A percentile compares a stretch with the other conserved stretches of the same genome.
These are phyloP conservation scores for Paecilomyces variotii DNA, from an alignment of 2,329 filamentous ascomycete species.

Conservation along the genomic window DNA sequence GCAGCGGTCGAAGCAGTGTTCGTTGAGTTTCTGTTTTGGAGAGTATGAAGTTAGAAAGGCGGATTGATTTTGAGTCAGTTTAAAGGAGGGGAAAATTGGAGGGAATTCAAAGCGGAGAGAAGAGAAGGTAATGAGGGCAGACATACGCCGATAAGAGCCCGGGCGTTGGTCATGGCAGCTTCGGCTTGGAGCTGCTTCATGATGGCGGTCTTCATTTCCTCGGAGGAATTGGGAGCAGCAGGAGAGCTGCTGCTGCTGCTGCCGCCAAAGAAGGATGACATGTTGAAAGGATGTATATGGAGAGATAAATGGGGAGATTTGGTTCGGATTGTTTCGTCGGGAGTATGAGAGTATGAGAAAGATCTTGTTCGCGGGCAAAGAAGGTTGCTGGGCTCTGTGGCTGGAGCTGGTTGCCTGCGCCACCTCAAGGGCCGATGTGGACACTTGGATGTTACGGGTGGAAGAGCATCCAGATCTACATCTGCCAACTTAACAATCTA, in stretches of 20 bases:
- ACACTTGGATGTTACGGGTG: constrained; percentile 14
- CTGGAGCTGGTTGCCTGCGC: constrained; percentile 10
- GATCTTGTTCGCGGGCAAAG: background rate
- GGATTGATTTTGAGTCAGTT: background rate
- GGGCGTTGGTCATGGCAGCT: constrained; percentile 60
- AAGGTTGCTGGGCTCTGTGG: background rate
- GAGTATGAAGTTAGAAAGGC: background rate
- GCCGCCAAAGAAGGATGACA: constrained; percentile 30
- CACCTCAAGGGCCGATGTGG: constrained; percentile 13
- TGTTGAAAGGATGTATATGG: constrained; percentile 12
- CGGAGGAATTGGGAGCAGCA: constrained; percentile 16
- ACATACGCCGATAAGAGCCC: constrained; percentile 60
- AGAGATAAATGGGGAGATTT: too few relatives aligned
- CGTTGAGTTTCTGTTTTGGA: constrained; percentile 60
- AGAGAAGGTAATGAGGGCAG: too few relatives aligned
- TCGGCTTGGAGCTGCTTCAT: constrained; percentile 59
- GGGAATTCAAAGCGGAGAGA: background rate
- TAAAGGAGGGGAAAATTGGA: background rate
- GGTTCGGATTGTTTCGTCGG: too few relatives aligned
- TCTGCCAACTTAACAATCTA: background rate
- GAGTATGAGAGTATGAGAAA: background rate
- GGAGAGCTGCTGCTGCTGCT: constrained; percentile 23
- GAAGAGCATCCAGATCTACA: constrained; percentile 1
- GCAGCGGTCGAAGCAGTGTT: constrained; percentile 73
- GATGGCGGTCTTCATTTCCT: constrained; percentile 45